Evolutionary conservation across 768 basidiomycete genomes (phyloP), one percentile per base, ranked within the genome.

Genomic region (Mycena belliarum): DNA sequence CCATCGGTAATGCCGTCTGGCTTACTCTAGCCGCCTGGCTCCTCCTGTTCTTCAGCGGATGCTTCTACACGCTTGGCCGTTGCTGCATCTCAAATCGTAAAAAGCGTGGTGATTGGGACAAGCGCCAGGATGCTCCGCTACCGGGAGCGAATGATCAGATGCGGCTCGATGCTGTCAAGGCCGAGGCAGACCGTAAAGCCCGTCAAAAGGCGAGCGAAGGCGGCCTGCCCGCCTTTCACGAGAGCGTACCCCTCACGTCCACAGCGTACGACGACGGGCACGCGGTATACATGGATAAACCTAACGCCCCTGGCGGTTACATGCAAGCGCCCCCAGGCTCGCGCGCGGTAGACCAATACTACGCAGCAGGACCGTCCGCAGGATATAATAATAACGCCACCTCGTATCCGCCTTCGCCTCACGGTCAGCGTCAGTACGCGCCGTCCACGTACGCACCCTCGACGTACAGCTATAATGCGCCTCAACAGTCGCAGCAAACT

Each of bases 1-100:
- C 78, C 20, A 88, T 95, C 9, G 95, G 95, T n/a, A 88, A 81
- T 57, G 93, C 90, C 21, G 82, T 95, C 41, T 98, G 95, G 95
- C 76, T 98, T 44, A 93, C 92, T 3, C 82, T 98, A 32, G 88
- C 84, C 2, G 91, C 93, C 1, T 94, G 89, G 82, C 24, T 95
- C 18, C 76, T 95, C 20, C 78, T 98, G 41, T 93, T 95, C 80
- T 89, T 97, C 72, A 88, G 90, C 43, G 91, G 93, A 14, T 96
- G 93, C 70, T 87, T 93, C 76, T 96, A 85, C 68, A 82, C 87
- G 3, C 65, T 93, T 38, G 95, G 95, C 16, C 80, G 90, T 57
- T 95, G 94, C 63, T 96, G 94, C 68, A 80, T 93, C n/a, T 77
- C 75, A 32, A 81, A 82, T 26, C 81, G 85, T 48, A 72, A 75